Evolutionary conservation across 192 early-diverging fungal genomes (phyloP), one percentile per base, ranked within the genome.

Genomic region (Backusella mclennaniae): DNA sequence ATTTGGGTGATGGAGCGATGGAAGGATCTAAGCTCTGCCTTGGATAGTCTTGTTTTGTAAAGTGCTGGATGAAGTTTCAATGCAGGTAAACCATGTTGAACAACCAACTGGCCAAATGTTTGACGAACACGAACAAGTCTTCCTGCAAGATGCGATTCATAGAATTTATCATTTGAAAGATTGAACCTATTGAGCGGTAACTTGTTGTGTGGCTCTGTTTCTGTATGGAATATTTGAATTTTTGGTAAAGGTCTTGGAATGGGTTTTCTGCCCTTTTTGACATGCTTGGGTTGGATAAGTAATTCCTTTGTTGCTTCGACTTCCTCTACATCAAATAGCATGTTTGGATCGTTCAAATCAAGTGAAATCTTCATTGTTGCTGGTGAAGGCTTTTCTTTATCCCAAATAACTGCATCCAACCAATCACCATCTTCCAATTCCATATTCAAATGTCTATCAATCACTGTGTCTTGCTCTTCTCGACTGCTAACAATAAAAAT

Each of bases 31-130:
- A 96, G 80, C 56, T 99, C 97, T 4, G 88, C 80, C 52, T 94
- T 93, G 14, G 91, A 85, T 29, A 96, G 83, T 52, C 93, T 89
- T 76, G 93, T 92, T 71, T 96, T 98, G 82, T 93, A 98, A 67
- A 90, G 92, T 21, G 89, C 91, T 15, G 87, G 85, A 69, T 94
- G 92, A 35, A 98, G 79, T 71, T 90, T 92, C 68, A 95, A 82
- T 9, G 98, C 94, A 14, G 98, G 96, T 26, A 94, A 80, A 15
- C 97, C 89, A 77, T 99, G 98, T 69, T 93, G 92, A 8, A 99
- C 85, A 17, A 91, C 89, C 17, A 93, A 86, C 75, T 93, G 91
- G 11, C 96, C 96, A 79, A 94, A 91, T 9, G 96, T 95, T 79
- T 96, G 95, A 7, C 96, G 87, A 44, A 97, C 93, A 46, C 94